Base-by-base conservation (phyloP, 2,329 filamentous ascomycete species). In the Colletotrichum navitas region DNA sequence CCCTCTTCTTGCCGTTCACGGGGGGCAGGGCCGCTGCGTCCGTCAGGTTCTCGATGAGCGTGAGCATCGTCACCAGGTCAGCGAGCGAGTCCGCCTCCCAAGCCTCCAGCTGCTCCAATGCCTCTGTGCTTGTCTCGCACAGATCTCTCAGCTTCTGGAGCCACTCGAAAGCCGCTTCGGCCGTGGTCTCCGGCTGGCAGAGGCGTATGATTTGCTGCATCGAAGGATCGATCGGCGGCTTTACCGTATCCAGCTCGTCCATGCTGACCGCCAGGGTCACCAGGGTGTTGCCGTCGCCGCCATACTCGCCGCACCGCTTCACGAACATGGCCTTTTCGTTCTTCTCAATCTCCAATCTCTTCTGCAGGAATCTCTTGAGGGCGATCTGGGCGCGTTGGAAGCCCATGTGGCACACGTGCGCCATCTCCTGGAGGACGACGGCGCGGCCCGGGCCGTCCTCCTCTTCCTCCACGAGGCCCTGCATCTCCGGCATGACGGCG, bases 71-170 rank as follows among this genome's bases (percentile, higher is more conserved):
- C 12, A 10, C 12, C 24, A 51, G 10, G 2, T 51, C n/a, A 24
- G 2, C 5, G 10, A 51, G 24, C 12, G 24, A 4, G 1, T 16
- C 24, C n/a, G 24, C 47, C 24, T 26, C 24, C 11, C 10, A 3
- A 6, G 18, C 16, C 6, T 5, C 3, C 3, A 16, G 1, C 24
- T 24, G 24, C n/a, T 7, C 24, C 11, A 49, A 1, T 4, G 1
- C n/a, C 5, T 14, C 4, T 0, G n/a, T 1, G 21, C 5, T 1
- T 2, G 5, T 16, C n/a, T 2, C 8, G 5, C 11, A 26, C 12
- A 2, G 12, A 12, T 14, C 4, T 7, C 4, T 2, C 12, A 51
- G 47, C 5, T 5, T 3, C 24, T 14, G 1, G 12, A 26, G 12
- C 47, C 12, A 26, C 1, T 51, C 24, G n/a, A n/a, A 26, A 7